These are phyloP conservation scores for Beauveria australis DNA, from an alignment of 2,329 filamentous ascomycete genomes.

Conservation along the genomic window DNA sequence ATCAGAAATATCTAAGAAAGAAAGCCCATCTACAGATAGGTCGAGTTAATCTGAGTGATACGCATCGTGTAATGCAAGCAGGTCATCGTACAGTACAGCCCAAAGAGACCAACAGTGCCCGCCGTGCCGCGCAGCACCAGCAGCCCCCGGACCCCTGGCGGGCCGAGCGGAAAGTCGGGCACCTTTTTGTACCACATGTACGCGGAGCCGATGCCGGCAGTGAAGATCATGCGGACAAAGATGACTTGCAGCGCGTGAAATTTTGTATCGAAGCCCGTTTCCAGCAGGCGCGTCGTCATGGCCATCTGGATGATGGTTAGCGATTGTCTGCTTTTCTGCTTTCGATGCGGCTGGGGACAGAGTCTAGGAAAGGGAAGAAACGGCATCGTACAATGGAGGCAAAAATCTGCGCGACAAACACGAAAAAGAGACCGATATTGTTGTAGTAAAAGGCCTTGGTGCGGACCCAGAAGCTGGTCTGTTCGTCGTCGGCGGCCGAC, in stretches of 20 bases:
- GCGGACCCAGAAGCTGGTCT: background rate
- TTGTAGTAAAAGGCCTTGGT: constrained; percentile 37
- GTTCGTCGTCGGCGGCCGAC: background rate
- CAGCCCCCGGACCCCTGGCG: constrained; percentile 51
- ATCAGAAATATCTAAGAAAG: constrained; percentile 69
- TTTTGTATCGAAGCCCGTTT: constrained; percentile 24
- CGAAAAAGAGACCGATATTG: constrained; percentile 31
- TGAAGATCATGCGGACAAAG: constrained; percentile 34
- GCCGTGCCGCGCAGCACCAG: constrained; percentile 55
- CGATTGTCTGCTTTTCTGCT: background rate
- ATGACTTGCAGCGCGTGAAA: constrained; percentile 35
- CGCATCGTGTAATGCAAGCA: no score
- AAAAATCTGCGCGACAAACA: constrained; percentile 33
- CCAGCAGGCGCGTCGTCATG: constrained; percentile 30
- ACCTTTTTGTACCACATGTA: constrained; percentile 34
- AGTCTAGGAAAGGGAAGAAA: background rate
- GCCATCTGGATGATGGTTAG: constrained; percentile 25
- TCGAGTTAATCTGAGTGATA: no score
- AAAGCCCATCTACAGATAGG: constrained; percentile 27
- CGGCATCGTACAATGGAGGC: constrained; percentile 27
- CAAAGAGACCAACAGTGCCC: constrained; percentile 60
- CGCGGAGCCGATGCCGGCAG: constrained; percentile 25
- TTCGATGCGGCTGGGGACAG: background rate
- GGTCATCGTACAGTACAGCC: constrained; percentile 31
- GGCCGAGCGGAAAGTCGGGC: constrained; percentile 60